phyloP scores from a whole-genome alignment of 345 rosid species.

The Acer campestre region DNA sequence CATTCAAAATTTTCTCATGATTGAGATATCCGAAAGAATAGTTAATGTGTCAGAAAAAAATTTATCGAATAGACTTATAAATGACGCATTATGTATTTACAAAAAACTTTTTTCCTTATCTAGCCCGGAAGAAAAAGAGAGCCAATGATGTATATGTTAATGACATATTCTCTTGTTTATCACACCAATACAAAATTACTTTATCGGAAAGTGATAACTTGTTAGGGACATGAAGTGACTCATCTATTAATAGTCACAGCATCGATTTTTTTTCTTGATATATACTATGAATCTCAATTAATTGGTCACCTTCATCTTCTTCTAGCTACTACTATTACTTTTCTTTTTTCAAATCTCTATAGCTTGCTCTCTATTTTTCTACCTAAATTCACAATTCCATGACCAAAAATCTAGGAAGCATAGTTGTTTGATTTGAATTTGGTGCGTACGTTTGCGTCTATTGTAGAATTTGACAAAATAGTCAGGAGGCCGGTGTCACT shows the following conservation, averaged over 20 bases:
- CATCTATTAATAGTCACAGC: not conserved
- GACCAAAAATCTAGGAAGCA: not conserved
- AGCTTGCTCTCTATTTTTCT: not conserved
- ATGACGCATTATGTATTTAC: too few species aligned
- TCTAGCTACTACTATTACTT: too few species aligned
- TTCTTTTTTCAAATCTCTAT: too few species aligned
- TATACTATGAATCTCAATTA: too few species aligned
- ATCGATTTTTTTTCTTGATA: slow-evolving; percentile 2
- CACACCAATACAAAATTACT: not conserved
- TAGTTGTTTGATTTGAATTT: not conserved
- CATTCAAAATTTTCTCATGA: too few species aligned
- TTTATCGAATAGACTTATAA: too few species aligned
- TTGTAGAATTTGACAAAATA: not conserved
- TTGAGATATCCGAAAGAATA: too few species aligned
- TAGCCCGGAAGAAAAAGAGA: not conserved
- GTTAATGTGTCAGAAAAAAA: too few species aligned
- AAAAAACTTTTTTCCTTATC: not conserved
- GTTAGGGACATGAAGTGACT: not conserved
- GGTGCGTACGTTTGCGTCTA: not conserved
- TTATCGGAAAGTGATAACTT: slow-evolving; percentile 3
- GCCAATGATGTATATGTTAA: not conserved
- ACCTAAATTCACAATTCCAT: not conserved
- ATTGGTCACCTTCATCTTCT: too few species aligned
- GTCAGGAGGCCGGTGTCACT: not conserved
- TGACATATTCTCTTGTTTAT: not conserved